Evolutionary conservation across 805 yeast species (phyloP), one percentile per base, ranked within the genome.

Genomic region (Saccharomycopsis amapae): DNA sequence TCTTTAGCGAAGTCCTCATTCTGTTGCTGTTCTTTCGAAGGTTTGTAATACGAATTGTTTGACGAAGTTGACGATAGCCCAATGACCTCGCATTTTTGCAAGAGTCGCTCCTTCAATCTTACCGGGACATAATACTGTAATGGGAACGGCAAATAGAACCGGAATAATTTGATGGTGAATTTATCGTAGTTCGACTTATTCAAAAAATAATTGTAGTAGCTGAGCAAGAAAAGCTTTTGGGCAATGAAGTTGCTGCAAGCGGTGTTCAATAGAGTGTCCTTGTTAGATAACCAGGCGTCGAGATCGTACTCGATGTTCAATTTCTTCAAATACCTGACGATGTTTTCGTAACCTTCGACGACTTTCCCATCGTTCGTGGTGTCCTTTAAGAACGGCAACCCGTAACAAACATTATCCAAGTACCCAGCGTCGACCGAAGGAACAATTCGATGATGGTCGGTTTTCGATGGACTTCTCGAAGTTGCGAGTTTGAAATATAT

Each of bases 81-180:
- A 22, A 40, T 36, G 20, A 39, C 25, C 19, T 39, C 40, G 12
- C 41, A 40, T 23, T 35, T 31, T 15, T 37, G 38, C 18, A 34
- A 12, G 20, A 28, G 23, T 17, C 22, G 20, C 6, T 38, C 33
- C 20, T 25, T 43, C 32, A 37, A 34, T 9, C 30, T 12, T 32
- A 76, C 52, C 1, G 89, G 88, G 19, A 81, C 77, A 50, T 75
- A 75, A 58, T 81, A 82, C 73, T 81, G 85, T 74, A 81, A 71
- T 7, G 89, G 90, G 63, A 82, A 83, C 5, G 85, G 81, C 17
- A 81, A 60, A 46, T 75, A 70, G 3, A 64, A 54, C 37, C 68
- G 64, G 57, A 80, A 80, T 15, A 72, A 55, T 19, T 72, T 72
- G 50, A 85, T 67, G 3, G 87, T 75, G 53, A 71, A 79, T 10